These are phyloP conservation scores for Fragaria ananassa DNA, from an alignment of 306 rosid genomes.

Conservation along the genomic window DNA sequence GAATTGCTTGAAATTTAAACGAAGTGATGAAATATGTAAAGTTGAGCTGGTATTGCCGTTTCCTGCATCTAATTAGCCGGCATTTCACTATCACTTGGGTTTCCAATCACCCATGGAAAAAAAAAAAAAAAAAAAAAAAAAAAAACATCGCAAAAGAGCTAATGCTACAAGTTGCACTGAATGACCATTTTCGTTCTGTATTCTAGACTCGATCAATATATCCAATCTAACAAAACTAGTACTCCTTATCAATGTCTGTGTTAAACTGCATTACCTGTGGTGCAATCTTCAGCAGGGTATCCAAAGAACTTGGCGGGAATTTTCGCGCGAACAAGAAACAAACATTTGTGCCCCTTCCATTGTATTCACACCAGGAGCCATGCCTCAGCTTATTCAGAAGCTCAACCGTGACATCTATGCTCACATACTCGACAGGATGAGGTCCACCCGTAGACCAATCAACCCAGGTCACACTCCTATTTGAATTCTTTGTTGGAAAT, in stretches of 20 bases:
- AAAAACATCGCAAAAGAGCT: background rate
- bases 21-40: no score
- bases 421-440: constrained; percentile 18
- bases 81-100: background rate
- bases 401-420: constrained; percentile 9
- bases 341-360: constrained; percentile 5
- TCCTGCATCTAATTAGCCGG: background rate
- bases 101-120: background rate
- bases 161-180: background rate
- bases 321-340: constrained; percentile 33
- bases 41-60: background rate
- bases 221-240: background rate
- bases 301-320: constrained; percentile 23
- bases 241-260: background rate
- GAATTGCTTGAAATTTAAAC: background rate
- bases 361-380: constrained; percentile 7
- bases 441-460: constrained; percentile 36
- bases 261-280: constrained; percentile 57
- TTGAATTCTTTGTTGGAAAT: constrained; percentile 1
- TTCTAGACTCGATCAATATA: background rate
- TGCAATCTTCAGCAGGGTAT: constrained; percentile 34
- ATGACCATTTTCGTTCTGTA: background rate
- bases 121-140: no score
- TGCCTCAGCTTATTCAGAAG: constrained; percentile 17
- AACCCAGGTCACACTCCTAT: constrained; percentile 33